Evolutionary conservation across 2,329 filamentous ascomycete species (phyloP).

Genomic region (Penicillium brevicompactum): DNA sequence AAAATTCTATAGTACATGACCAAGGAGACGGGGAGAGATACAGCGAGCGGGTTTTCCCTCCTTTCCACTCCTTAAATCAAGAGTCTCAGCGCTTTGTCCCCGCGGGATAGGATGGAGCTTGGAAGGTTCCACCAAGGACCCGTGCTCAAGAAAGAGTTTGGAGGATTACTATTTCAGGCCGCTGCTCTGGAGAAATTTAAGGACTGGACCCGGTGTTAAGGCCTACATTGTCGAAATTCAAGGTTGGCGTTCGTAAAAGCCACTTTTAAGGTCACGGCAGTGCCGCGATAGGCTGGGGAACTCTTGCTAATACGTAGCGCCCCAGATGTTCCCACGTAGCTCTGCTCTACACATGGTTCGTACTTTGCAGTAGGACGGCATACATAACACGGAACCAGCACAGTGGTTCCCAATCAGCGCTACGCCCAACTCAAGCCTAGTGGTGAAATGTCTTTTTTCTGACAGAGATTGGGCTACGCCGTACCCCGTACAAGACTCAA

Average conservation of each 20-base stretch:
- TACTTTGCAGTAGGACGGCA: not conserved
- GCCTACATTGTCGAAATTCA: not conserved
- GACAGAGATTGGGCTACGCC: not conserved
- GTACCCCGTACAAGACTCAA: too few relatives aligned
- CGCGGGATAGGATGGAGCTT: too few relatives aligned
- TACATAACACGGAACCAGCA: not conserved
- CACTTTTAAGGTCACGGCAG: not conserved
- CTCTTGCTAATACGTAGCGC: not conserved
- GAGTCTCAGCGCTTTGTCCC: not conserved
- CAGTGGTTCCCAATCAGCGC: conserved; percentile 2
- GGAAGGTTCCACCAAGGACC: not conserved
- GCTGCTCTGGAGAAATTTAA: not conserved
- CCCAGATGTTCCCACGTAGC: not conserved
- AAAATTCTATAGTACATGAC: too few relatives aligned
- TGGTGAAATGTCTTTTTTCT: not conserved
- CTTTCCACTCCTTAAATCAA: too few relatives aligned
- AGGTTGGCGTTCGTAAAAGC: not conserved
- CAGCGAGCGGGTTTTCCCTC: too few relatives aligned
- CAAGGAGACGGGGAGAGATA: too few relatives aligned
- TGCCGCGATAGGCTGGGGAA: conserved; percentile 3
- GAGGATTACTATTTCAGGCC: not conserved
- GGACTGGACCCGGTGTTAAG: not conserved
- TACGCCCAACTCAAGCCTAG: not conserved
- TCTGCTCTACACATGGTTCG: not conserved
- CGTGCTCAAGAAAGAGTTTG: not conserved